phyloP scores from a whole-genome alignment of 768 basidiomycete species.

The Pleurotus ostreatus region DNA sequence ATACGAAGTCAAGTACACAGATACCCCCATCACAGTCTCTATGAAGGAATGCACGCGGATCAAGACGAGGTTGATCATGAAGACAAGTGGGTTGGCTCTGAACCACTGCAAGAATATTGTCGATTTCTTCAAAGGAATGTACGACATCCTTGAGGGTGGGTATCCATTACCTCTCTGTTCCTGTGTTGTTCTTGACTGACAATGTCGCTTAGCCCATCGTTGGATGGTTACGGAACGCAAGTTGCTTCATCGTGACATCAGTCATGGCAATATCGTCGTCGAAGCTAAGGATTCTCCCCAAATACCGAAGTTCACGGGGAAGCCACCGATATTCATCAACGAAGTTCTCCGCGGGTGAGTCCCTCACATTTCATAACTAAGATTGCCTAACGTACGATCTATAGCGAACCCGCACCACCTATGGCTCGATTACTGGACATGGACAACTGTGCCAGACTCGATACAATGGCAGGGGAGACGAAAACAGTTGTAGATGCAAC shows the following conservation, averaged over 20 bases:
- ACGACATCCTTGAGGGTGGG: constrained; percentile 4
- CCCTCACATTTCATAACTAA: neutral
- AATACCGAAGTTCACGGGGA: too few species aligned
- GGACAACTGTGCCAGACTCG: too few species aligned
- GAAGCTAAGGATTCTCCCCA: too few species aligned
- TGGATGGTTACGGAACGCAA: neutral
- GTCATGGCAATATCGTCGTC: too few species aligned
- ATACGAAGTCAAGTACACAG: neutral
- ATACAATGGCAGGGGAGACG: too few species aligned
- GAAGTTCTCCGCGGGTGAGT: neutral
- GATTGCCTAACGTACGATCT: neutral
- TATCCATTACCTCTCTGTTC: neutral
- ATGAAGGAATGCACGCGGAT: neutral
- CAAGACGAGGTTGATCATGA: constrained; percentile 1
- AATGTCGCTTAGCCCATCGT: neutral
- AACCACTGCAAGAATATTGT: neutral
- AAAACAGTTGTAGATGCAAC: neutral
- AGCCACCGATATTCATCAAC: neutral
- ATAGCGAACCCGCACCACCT: too few species aligned
- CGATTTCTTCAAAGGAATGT: constrained; percentile 3
- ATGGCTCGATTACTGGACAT: neutral
- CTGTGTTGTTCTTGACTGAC: too few species aligned
- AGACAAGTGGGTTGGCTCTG: neutral
- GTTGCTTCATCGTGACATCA: too few species aligned
- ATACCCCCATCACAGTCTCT: neutral